Conservation (phyloP, 345 rosid genomes). For the Erucastrum elatum region DNA sequence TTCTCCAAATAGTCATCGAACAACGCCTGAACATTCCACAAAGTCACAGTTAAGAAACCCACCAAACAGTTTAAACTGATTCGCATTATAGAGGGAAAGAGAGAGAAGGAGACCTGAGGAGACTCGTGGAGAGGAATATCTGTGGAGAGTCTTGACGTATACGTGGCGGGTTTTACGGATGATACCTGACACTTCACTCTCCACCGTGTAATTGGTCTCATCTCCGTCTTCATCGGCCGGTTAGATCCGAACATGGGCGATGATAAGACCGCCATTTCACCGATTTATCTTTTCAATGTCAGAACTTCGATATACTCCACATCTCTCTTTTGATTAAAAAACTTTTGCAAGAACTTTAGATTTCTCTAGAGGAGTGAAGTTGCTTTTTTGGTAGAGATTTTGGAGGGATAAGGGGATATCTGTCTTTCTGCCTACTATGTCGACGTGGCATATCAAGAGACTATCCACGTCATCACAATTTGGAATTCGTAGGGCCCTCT, state of each 20-base stretch:
- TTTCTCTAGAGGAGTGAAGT: slow-evolving; percentile 9
- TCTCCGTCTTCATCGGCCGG: slow-evolving; percentile 25
- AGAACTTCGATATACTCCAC: slow-evolving; percentile 2
- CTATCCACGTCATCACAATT: slow-evolving; percentile 11
- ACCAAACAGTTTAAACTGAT: not conserved
- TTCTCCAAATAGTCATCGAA: slow-evolving; percentile 85
- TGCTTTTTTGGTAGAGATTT: not conserved
- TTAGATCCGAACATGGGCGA: slow-evolving; percentile 30
- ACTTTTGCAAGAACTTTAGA: not conserved
- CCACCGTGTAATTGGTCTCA: slow-evolving; percentile 29
- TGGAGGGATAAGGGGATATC: slow-evolving; percentile 32
- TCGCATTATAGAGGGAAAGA: not conserved
- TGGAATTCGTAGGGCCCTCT: slow-evolving; percentile 3
- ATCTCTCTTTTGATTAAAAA: not conserved
- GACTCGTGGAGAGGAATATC: slow-evolving; percentile 77
- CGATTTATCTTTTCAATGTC: slow-evolving; percentile 11
- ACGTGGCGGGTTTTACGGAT: slow-evolving; percentile 52
- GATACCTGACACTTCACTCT: slow-evolving; percentile 41
- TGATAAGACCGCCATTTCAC: slow-evolving; percentile 41
- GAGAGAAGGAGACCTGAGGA: slow-evolving; percentile 62
- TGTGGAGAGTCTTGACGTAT: slow-evolving; percentile 67
- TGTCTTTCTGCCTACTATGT: not conserved
- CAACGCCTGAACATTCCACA: slow-evolving; percentile 51
- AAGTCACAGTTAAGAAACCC: not conserved
- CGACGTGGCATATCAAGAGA: not conserved